These are phyloP conservation scores for Wolfiporia cocos DNA, from an alignment of 1,284 basidiomycete genomes.

Conservation along the genomic window DNA sequence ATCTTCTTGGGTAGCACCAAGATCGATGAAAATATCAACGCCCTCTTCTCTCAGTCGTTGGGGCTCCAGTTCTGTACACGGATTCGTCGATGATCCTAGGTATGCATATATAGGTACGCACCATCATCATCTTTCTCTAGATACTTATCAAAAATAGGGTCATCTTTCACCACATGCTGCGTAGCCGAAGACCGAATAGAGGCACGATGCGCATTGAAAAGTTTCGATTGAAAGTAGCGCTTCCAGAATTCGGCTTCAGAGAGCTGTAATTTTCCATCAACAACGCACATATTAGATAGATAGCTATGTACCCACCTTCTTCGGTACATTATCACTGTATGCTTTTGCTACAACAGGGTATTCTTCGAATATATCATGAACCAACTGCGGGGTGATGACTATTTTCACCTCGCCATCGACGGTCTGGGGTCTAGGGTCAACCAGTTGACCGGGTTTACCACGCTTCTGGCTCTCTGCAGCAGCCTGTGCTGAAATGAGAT, in stretches of 20 bases:
- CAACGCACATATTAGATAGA: constrained; percentile 7
- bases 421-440: constrained; percentile 85
- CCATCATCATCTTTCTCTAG: constrained; percentile 93
- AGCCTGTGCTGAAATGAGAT: constrained; percentile 66
- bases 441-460: constrained; percentile 80
- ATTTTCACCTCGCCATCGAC: constrained; percentile 85
- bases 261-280: constrained; percentile 42
- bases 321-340: constrained; percentile 90
- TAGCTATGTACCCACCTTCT: constrained; percentile 44
- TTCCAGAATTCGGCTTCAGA: constrained; percentile 93
- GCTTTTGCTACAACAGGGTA: constrained; percentile 93
- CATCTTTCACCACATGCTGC: constrained; percentile 84
- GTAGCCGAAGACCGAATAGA: constrained; percentile 83
- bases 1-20: constrained; percentile 88
- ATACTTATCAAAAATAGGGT: constrained; percentile 94
- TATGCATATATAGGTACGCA: constrained; percentile 26
- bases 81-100: background rate
- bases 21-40: constrained; percentile 78
- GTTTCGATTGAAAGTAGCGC: constrained; percentile 91
- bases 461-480: constrained; percentile 71
- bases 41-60: constrained; percentile 59
- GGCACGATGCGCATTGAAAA: constrained; percentile 93
- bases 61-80: constrained; percentile 69
- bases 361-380: constrained; percentile 96
- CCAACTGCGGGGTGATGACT: constrained; percentile 87